Evolutionary conservation across 2,329 filamentous ascomycete genomes (phyloP).

Genomic region (Sclerotinia borealis): DNA sequence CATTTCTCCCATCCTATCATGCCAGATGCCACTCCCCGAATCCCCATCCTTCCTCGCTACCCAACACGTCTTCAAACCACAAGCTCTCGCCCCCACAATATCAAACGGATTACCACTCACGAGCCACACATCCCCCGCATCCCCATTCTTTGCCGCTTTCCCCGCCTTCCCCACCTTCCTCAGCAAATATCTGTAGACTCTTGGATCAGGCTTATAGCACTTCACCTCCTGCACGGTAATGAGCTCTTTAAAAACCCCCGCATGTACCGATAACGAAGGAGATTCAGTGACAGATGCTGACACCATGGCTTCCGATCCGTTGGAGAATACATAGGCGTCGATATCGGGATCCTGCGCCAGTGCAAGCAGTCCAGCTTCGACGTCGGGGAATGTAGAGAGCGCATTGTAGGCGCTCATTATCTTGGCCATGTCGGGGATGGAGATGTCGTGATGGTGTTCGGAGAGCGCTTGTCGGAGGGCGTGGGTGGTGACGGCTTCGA

Average conservation of each 20-base stretch:
- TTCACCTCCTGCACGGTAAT: conserved; percentile 55
- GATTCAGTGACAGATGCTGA: conserved; percentile 52
- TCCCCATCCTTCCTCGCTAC: conserved; percentile 52
- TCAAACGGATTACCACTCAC: conserved; percentile 72
- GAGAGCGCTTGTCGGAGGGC: conserved; percentile 58
- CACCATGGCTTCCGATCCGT: conserved; percentile 61
- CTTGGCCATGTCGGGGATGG: conserved; percentile 37
- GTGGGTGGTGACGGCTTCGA: conserved; percentile 55
- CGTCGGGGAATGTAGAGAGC: conserved; percentile 60
- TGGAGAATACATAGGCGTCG: conserved; percentile 61
- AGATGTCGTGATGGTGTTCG: conserved; percentile 47
- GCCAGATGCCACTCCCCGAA: conserved; percentile 47
- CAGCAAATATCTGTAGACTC: conserved; percentile 49
- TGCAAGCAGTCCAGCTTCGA: conserved; percentile 45
- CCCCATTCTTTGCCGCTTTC: conserved; percentile 29
- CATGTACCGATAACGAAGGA: conserved; percentile 45
- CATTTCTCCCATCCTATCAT: conserved; percentile 51
- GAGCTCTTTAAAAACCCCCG: conserved; percentile 44
- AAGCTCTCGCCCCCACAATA: conserved; percentile 54
- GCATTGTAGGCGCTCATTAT: conserved; percentile 61
- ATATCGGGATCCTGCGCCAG: conserved; percentile 35
- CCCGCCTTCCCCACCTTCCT: conserved; percentile 26
- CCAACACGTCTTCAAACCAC: conserved; percentile 60
- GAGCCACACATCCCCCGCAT: conserved; percentile 54
- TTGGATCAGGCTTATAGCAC: conserved; percentile 60